These are phyloP conservation scores for Leccinum holopus DNA, from an alignment of 1,284 basidiomycete species.

Conservation along the genomic window DNA sequence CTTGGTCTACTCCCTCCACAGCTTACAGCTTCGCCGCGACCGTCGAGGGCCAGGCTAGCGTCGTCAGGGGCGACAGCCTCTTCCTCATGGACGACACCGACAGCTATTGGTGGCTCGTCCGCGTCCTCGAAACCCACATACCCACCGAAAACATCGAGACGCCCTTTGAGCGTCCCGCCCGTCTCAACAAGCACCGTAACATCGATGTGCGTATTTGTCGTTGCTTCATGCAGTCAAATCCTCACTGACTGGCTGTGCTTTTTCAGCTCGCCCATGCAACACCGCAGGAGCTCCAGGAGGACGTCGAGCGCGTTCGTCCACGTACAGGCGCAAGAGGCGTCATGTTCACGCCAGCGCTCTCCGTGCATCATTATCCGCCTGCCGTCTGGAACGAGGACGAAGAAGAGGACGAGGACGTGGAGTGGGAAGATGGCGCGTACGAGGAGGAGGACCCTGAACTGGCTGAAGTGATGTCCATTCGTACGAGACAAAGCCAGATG, in stretches of 20 bases:
- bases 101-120: conserved; percentile 98
- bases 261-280: conserved; percentile 71
- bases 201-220: conserved; percentile 72
- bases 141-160: conserved; percentile 99
- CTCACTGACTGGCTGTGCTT: neutral
- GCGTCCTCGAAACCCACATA: conserved; percentile 96
- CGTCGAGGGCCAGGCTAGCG: conserved; percentile 96
- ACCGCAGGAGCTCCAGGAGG: conserved; percentile 61
- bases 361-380: conserved; percentile 71
- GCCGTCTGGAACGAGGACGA: conserved; percentile 82
- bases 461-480: conserved; percentile 46
- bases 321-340: conserved; percentile 42
- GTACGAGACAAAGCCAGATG: conserved; percentile 38
- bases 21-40: conserved; percentile 95
- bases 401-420: conserved; percentile 69
- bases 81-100: conserved; percentile 95
- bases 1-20: conserved; percentile 84
- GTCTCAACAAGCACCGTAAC: conserved; percentile 97
- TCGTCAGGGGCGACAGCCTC: conserved; percentile 93
- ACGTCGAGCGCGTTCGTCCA: conserved; percentile 48
- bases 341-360: conserved; percentile 57
- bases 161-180: conserved; percentile 92
- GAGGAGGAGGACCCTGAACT: conserved; percentile 65
- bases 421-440: conserved; percentile 75
- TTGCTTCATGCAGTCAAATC: neutral